phyloP scores from a whole-genome alignment of 805 yeast genomes.

The Clavispora carvajalis region DNA sequence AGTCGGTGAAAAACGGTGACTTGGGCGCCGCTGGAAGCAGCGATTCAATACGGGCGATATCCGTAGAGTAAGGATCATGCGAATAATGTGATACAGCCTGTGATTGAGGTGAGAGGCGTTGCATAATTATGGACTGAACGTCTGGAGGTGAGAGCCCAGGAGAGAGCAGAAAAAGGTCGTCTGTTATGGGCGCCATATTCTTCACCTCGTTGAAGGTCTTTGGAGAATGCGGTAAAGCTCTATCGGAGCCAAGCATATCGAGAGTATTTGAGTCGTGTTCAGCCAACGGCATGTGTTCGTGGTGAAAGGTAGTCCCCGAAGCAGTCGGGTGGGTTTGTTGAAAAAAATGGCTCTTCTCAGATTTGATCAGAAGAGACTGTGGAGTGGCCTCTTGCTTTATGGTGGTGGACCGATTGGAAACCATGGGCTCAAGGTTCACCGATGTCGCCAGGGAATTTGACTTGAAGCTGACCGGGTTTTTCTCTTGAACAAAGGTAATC shows the following conservation, averaged over 20 bases:
- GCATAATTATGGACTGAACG: not conserved
- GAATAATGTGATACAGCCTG: not conserved
- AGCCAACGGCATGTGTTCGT: too few relatives aligned
- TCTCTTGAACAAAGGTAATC: not conserved
- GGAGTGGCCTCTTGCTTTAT: too few relatives aligned
- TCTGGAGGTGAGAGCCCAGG: not conserved
- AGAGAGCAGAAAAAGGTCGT: not conserved
- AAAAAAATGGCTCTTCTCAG: too few relatives aligned
- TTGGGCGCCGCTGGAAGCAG: conserved; percentile 6
- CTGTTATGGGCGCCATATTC: not conserved
- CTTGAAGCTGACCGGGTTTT: not conserved
- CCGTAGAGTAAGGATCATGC: conserved; percentile 6
- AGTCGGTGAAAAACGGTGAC: conserved; percentile 3
- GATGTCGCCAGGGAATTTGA: not conserved
- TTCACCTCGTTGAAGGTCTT: not conserved
- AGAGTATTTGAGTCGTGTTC: too few relatives aligned
- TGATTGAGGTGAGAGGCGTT: not conserved
- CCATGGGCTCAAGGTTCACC: not conserved
- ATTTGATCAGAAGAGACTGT: not conserved
- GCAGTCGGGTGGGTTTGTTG: too few relatives aligned
- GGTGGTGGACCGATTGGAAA: too few relatives aligned
- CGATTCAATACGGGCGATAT: conserved; percentile 9
- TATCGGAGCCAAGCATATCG: too few relatives aligned
- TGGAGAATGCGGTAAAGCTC: too few relatives aligned
- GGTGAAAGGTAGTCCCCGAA: too few relatives aligned